Conservation (phyloP, 495 filamentous ascomycete species). For the Penicillium paradoxum region DNA sequence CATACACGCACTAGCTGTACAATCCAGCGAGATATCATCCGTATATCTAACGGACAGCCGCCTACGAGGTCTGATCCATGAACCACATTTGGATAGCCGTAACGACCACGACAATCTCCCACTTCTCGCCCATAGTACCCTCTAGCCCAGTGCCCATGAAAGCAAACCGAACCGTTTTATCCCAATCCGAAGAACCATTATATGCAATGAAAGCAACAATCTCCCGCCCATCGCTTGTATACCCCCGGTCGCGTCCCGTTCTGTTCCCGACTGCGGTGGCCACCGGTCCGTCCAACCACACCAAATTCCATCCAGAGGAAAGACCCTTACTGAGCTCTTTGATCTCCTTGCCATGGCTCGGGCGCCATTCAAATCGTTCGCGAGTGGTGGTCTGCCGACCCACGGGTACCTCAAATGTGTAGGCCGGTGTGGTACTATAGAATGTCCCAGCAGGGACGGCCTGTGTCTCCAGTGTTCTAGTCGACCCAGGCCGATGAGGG, state of each 20-base stretch:
- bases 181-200: slow-evolving; percentile 15
- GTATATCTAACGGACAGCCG: background rate
- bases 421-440: background rate
- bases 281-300: slow-evolving; percentile 5
- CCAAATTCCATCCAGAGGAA: slow-evolving; percentile 13
- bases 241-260: slow-evolving; percentile 6
- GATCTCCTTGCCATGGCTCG: slow-evolving; percentile 14
- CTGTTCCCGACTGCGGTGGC: slow-evolving; percentile 4
- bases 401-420: slow-evolving; percentile 2
- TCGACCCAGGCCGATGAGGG: background rate
- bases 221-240: slow-evolving; percentile 15
- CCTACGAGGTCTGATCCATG: slow-evolving; percentile 2
- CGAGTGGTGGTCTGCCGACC: background rate
- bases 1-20: too few species aligned
- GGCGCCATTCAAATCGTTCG: slow-evolving; percentile 14
- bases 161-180: slow-evolving; percentile 9
- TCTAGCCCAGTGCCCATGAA: slow-evolving; percentile 12
- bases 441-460: background rate
- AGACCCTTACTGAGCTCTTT: slow-evolving; percentile 9
- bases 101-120: slow-evolving; percentile 12
- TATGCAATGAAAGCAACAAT: slow-evolving; percentile 18
- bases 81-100: slow-evolving; percentile 14
- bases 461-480: background rate
- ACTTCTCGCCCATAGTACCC: slow-evolving; percentile 8
- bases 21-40: too few species aligned